Evolutionary conservation across 2,329 filamentous ascomycete species (phyloP).

Genomic region (Rasamsonia emersonii): DNA sequence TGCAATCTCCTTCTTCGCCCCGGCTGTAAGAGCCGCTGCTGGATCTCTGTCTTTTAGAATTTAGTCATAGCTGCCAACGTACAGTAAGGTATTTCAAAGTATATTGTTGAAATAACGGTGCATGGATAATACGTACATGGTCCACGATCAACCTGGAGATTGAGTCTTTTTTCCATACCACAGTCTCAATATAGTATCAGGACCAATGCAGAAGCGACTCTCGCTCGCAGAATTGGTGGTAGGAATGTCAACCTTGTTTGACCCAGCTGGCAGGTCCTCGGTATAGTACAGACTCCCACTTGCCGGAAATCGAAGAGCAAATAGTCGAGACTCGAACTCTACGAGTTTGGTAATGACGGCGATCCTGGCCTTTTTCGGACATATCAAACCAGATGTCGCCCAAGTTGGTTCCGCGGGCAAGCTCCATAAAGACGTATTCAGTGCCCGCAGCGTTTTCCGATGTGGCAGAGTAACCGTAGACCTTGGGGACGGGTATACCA

Average conservation of each 20-base stretch:
- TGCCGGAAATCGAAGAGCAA: constrained; percentile 16
- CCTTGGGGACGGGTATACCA: constrained; percentile 27
- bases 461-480: constrained; percentile 26
- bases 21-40: constrained; percentile 14
- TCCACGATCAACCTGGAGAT: constrained; percentile 14
- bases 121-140: constrained; percentile 13
- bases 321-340: constrained; percentile 14
- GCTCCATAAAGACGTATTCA: constrained; percentile 33
- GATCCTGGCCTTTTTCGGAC: constrained; percentile 13
- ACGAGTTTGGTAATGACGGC: constrained; percentile 18
- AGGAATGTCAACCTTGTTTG: constrained; percentile 6
- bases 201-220: constrained; percentile 15
- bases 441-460: constrained; percentile 26
- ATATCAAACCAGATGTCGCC: constrained; percentile 24
- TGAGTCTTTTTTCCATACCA: constrained; percentile 17
- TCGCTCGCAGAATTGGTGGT: not conserved
- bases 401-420: constrained; percentile 21
- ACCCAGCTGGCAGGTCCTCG: constrained; percentile 12
- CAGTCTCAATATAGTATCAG: constrained; percentile 15
- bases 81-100: constrained; percentile 7
- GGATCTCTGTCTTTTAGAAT: constrained; percentile 5
- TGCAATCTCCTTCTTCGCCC: constrained; percentile 18
- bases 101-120: constrained; percentile 1
- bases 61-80: not conserved
- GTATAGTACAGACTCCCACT: constrained; percentile 21